These are phyloP conservation scores for Microbotryomycetes sp. DNA, from an alignment of 1,284 basidiomycete genomes.

Conservation along the genomic window DNA sequence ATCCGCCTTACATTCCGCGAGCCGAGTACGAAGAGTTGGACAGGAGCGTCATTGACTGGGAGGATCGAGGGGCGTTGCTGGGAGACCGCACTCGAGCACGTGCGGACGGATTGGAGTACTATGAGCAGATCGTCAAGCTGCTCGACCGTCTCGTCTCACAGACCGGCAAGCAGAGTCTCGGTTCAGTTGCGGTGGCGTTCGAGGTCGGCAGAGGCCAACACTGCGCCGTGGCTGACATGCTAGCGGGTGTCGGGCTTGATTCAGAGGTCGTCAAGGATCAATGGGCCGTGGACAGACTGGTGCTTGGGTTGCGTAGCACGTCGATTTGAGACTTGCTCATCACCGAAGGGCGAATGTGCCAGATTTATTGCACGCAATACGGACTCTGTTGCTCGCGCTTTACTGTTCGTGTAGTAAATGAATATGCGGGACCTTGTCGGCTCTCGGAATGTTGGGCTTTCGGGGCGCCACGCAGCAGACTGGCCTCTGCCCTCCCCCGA, in stretches of 20 bases:
- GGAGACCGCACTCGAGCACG: conserved; percentile 42
- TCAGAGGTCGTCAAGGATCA: conserved; percentile 68
- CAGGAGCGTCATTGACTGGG: conserved; percentile 61
- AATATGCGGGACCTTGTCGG: too few relatives aligned
- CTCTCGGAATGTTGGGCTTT: too few relatives aligned
- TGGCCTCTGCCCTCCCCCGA: too few relatives aligned
- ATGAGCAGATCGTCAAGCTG: conserved; percentile 60
- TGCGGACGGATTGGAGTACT: conserved; percentile 62
- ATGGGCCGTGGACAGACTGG: conserved; percentile 52
- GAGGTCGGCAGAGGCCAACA: conserved; percentile 75
- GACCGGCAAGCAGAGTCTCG: neutral
- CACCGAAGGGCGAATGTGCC: neutral
- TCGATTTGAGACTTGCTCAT: neutral
- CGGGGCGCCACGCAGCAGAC: too few relatives aligned
- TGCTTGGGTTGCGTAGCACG: conserved; percentile 35
- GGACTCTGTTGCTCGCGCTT: too few relatives aligned
- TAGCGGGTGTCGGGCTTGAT: conserved; percentile 48
- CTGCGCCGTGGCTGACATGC: conserved; percentile 52
- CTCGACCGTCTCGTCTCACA: conserved; percentile 47
- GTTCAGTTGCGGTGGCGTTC: conserved; percentile 50
- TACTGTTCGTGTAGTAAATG: too few relatives aligned
- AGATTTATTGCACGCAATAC: too few relatives aligned
- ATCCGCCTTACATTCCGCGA: conserved; percentile 83
- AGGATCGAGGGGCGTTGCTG: conserved; percentile 70
- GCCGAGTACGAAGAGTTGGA: conserved; percentile 59